Evolutionary conservation across 2,329 filamentous ascomycete genomes (phyloP).

Genomic region (Incumbomyces delicatus): DNA sequence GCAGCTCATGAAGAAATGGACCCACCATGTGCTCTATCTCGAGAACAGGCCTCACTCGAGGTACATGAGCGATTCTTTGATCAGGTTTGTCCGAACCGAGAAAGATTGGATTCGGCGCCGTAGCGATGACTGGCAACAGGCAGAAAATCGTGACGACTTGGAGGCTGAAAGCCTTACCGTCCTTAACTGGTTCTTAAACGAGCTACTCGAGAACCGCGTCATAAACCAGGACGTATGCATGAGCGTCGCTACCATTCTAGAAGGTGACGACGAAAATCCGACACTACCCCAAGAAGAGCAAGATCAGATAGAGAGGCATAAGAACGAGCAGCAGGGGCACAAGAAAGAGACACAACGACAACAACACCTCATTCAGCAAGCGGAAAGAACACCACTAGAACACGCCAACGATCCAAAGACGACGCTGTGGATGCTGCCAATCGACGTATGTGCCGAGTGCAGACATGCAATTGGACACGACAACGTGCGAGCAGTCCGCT

Average conservation of each 20-base stretch:
- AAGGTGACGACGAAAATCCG: neutral
- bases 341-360: neutral
- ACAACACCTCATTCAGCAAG: neutral
- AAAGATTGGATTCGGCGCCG: slow-evolving; percentile 8
- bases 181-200: slow-evolving; percentile 13
- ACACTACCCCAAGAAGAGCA: no score
- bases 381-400: no score
- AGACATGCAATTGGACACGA: slow-evolving; percentile 4
- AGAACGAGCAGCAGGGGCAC: neutral
- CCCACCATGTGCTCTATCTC: slow-evolving; percentile 17
- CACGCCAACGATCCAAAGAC: neutral
- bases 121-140: neutral
- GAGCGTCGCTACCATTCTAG: slow-evolving; percentile 9
- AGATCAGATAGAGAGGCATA: neutral
- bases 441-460: slow-evolving; percentile 10
- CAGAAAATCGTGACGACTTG: neutral
- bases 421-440: neutral
- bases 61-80: slow-evolving; percentile 19
- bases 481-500: slow-evolving; percentile 8
- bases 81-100: slow-evolving; percentile 20
- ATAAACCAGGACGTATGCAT: slow-evolving; percentile 14
- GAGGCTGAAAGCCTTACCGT: slow-evolving; percentile 8
- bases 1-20: slow-evolving; percentile 17
- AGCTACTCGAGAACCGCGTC: slow-evolving; percentile 11
- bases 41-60: slow-evolving; percentile 16